A percentile compares a stretch with the other conserved stretches of the same genome.
These are phyloP conservation scores for Boletus reticulatus DNA, from an alignment of 768 basidiomycete species.

Conservation along the genomic window DNA sequence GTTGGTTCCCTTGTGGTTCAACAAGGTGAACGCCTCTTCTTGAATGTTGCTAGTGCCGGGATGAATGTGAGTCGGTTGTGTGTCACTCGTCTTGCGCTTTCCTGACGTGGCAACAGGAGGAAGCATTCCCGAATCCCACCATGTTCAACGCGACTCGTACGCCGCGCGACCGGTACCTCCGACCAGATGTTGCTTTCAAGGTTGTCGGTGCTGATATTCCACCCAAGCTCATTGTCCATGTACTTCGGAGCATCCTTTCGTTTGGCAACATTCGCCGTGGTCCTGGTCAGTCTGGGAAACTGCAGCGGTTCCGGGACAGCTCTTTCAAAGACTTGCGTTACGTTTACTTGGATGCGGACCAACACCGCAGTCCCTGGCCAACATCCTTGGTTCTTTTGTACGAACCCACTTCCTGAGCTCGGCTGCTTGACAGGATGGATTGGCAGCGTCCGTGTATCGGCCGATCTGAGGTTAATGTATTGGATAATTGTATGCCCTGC, in stretches of 20 bases:
- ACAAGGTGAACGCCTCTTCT: conserved; percentile 55
- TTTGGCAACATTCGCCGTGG: conserved; percentile 60
- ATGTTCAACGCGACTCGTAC: conserved; percentile 44
- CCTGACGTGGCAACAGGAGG: conserved; percentile 35
- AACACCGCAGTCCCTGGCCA: conserved; percentile 63
- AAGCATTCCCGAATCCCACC: conserved; percentile 49
- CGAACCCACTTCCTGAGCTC: conserved; percentile 14
- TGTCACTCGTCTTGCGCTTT: background rate
- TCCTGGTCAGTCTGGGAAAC: conserved; percentile 62
- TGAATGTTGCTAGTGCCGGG: conserved; percentile 58
- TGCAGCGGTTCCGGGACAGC: conserved; percentile 55
- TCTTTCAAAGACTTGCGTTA: conserved; percentile 48
- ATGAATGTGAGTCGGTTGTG: conserved; percentile 46
- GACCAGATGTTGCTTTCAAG: conserved; percentile 48
- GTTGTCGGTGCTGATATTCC: conserved; percentile 53
- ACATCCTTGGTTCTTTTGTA: conserved; percentile 58
- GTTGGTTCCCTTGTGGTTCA: conserved; percentile 43
- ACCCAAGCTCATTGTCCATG: conserved; percentile 56
- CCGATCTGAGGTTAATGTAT: conserved; percentile 2
- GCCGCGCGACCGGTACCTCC: conserved; percentile 44
- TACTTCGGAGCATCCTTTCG: conserved; percentile 62
- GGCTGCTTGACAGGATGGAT: conserved; percentile 13
- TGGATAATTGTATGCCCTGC: background rate
- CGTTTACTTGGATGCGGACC: conserved; percentile 53
- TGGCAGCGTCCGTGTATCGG: background rate